These are phyloP conservation scores for Juncus effusus DNA, from an alignment of 176 grass and related monocot genomes.

Conservation along the genomic window DNA sequence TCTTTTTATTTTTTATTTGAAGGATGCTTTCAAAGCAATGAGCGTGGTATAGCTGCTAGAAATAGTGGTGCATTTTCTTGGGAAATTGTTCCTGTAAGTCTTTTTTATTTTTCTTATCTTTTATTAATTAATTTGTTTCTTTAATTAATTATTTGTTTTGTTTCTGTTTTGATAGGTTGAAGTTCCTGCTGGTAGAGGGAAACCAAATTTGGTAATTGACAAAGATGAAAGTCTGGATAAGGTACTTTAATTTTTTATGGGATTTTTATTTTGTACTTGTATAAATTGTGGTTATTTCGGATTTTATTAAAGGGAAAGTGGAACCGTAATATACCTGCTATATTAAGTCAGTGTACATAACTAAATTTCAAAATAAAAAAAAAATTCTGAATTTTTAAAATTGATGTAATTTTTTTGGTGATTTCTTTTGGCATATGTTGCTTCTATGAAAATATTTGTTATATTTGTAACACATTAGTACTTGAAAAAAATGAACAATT, in stretches of 20 bases:
- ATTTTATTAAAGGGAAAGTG: no score
- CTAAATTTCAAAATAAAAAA: no score
- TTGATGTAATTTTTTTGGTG: no score
- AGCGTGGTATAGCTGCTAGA: slow-evolving; percentile 85
- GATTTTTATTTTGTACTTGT: neutral
- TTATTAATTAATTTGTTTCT: slow-evolving; percentile 13
- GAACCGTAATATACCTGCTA: no score
- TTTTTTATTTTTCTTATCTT: slow-evolving; percentile 14
- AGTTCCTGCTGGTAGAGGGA: slow-evolving; percentile 89
- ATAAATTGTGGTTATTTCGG: no score
- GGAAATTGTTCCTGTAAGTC: slow-evolving; percentile 77
- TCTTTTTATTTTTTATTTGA: slow-evolving; percentile 19
- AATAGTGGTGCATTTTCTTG: slow-evolving; percentile 80
- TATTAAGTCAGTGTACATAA: no score
- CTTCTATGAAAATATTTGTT: no score
- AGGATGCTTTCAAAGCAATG: slow-evolving; percentile 95
- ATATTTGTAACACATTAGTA: no score
- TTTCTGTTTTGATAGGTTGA: slow-evolving; percentile 51
- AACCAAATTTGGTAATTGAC: slow-evolving; percentile 46
- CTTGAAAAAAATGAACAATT: no score
- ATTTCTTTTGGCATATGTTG: no score
- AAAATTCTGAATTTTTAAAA: no score
- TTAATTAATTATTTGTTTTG: slow-evolving; percentile 22
- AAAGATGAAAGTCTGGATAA: slow-evolving; percentile 88
- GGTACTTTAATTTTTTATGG: slow-evolving; percentile 33